A percentile compares a stretch with the other conserved stretches of the same genome.
Evolutionary conservation across 2,329 filamentous ascomycete genomes (phyloP).

Genomic region (Colletotrichum viniferum): DNA sequence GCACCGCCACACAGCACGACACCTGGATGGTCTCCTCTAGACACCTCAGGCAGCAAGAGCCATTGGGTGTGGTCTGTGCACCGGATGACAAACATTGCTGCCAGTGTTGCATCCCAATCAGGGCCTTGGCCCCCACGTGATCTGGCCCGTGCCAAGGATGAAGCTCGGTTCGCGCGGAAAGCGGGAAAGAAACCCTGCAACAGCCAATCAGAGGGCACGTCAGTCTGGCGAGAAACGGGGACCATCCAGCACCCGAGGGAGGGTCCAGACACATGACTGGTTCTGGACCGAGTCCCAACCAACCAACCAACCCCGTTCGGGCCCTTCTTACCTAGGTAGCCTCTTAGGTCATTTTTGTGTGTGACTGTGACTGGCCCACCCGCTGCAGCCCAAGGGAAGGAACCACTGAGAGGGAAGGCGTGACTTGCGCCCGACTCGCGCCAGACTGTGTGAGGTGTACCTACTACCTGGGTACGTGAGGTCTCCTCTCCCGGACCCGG

Average conservation of each 20-base stretch:
- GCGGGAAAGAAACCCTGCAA: not conserved
- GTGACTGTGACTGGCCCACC: not conserved
- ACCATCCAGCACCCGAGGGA: not conserved
- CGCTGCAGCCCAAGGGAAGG: not conserved
- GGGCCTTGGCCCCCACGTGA: conserved; percentile 1
- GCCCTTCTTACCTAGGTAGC: too few relatives aligned
- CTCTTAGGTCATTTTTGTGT: not conserved
- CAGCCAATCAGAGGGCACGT: not conserved
- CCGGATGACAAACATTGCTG: not conserved
- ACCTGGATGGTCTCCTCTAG: not conserved
- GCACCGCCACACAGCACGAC: not conserved
- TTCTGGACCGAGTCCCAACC: conserved; percentile 4
- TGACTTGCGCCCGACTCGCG: conserved; percentile 12
- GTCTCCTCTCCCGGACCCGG: not conserved
- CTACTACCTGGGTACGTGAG: not conserved
- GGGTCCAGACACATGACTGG: not conserved
- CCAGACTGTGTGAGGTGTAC: not conserved
- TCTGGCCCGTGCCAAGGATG: not conserved
- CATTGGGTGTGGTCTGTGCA: not conserved
- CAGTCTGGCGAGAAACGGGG: not conserved
- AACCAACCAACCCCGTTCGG: not conserved
- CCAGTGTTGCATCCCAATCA: not conserved
- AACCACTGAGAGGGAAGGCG: not conserved
- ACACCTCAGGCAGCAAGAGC: not conserved
- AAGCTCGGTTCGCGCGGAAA: not conserved